Base-by-base conservation (phyloP, 208 protist genomes). In the Acanthamoeba polyphaga region DNA sequence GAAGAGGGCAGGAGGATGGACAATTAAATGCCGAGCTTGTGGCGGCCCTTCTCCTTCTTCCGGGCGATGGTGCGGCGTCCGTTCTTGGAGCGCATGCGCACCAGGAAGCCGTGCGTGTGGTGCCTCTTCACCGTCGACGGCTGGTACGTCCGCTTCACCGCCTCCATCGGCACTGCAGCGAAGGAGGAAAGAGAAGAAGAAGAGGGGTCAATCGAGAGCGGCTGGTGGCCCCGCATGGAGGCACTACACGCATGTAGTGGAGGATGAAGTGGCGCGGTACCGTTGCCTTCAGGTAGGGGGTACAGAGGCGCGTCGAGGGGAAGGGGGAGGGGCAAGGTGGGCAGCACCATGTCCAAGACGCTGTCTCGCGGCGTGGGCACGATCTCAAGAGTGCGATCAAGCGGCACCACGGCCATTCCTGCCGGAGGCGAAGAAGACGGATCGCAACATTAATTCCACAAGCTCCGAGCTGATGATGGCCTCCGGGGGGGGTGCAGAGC, bases 111-210 rank as follows among this genome's bases (percentile, higher is more conserved):
- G 82, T 89, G 82, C 29, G 5, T 89, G 53, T 66, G 27, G 53
- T 66, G 29, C 58, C 82, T 60, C 53, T 66, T 60, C 29, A 60
- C 49, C 8, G 49, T 89, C 8, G 53, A 68, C 22, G 82, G 82
- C 82, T 89, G 82, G 32, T 89, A 89, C n/a, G 82, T 89, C 82
- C 82, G 15, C 82, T 89, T 89, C 17, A 89, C 34, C 74, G 74
- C 74, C 38, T 82, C 74, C 74, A 82, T 82, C 13, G 74, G 74
- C 22, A 22, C 74, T 82, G 74, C 38, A 78, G 68, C 13, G 1
- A n/a, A 74, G 22, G 9, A 32, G 68, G 17, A 13, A 13, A 19
- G 17, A 10, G 68, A 72, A 72, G 9, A 12, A 22, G 66, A n/a
- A 72, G 29, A 34, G 3, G 29, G 19, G 38, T 82, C n/a, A 72